A percentile compares a stretch with the other conserved stretches of the same genome.
These are phyloP conservation scores for Leccinum subgranulosum DNA, from an alignment of 768 basidiomycete species.

Conservation along the genomic window DNA sequence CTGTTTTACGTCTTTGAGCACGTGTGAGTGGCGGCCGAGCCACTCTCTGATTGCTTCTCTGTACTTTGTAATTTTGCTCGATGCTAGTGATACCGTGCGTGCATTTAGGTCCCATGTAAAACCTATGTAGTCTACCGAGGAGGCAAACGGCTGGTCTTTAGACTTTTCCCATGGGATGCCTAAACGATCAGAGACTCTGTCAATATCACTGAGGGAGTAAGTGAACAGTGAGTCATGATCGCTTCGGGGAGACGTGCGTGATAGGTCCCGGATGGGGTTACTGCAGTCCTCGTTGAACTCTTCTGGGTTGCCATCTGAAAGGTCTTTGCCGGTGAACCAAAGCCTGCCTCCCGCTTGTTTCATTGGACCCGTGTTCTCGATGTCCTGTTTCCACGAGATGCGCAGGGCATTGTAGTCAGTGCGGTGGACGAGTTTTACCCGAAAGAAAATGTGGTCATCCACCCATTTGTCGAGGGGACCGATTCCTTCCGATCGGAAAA, in stretches of 20 bases:
- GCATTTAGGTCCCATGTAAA: neutral
- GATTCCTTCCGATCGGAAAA: neutral
- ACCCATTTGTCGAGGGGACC: neutral
- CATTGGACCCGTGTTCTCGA: neutral
- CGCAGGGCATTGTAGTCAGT: too few species aligned
- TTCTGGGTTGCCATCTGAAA: neutral
- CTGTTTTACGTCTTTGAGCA: neutral
- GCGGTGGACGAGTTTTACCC: too few species aligned
- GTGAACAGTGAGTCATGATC: neutral
- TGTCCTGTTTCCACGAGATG: neutral
- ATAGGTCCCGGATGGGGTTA: neutral
- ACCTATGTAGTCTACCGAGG: neutral
- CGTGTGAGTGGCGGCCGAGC: neutral
- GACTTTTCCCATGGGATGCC: neutral
- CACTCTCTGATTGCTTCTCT: rapidly evolving
- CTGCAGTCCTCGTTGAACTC: neutral
- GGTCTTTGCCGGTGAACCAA: neutral
- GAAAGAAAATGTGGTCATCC: neutral
- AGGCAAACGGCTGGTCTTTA: neutral
- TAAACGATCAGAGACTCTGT: neutral
- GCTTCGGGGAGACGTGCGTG: neutral
- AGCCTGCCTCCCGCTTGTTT: neutral
- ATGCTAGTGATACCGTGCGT: neutral
- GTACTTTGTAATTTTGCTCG: neutral
- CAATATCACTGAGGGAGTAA: neutral